These are phyloP conservation scores for Auriscalpium microsporum DNA, from an alignment of 768 basidiomycete species.

Conservation along the genomic window DNA sequence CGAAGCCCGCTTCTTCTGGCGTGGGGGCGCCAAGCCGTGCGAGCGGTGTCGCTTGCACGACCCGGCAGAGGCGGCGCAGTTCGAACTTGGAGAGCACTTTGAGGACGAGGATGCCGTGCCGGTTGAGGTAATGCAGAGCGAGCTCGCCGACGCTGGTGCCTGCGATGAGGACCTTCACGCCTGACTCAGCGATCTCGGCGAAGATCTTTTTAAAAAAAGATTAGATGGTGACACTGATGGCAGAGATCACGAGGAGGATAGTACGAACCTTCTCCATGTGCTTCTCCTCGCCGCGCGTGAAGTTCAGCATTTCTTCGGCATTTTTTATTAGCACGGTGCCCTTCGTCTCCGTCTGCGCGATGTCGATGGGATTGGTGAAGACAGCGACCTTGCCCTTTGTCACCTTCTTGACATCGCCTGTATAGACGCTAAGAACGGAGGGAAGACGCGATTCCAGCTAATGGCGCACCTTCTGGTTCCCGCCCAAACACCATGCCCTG, in stretches of 20 bases:
- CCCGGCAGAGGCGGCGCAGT: constrained; percentile 85
- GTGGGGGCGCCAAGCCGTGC: constrained; percentile 95
- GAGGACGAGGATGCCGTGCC: constrained; percentile 88
- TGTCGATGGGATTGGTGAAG: constrained; percentile 87
- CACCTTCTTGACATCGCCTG: constrained; percentile 78
- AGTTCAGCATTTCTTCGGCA: constrained; percentile 95
- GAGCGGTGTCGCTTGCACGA: constrained; percentile 92
- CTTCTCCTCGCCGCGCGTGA: constrained; percentile 92
- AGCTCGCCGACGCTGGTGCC: constrained; percentile 93
- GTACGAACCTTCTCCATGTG: constrained; percentile 76
- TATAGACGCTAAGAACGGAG: background rate
- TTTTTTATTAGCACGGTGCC: constrained; percentile 95
- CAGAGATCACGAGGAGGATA: background rate
- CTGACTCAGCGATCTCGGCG: constrained; percentile 94
- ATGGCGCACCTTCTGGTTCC: constrained; percentile 76
- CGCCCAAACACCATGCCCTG: constrained; percentile 98
- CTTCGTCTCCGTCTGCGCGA: constrained; percentile 97
- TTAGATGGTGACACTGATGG: background rate
- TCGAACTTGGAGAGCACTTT: constrained; percentile 99
- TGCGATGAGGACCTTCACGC: constrained; percentile 89
- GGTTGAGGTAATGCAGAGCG: constrained; percentile 93
- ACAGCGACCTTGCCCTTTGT: constrained; percentile 88
- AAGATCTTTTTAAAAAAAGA: constrained; percentile 75
- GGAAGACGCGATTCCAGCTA: background rate
- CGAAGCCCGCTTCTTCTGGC: constrained; percentile 88